Conservation (phyloP, 2,329 filamentous ascomycete species). For the Trichoderma hamatum region DNA sequence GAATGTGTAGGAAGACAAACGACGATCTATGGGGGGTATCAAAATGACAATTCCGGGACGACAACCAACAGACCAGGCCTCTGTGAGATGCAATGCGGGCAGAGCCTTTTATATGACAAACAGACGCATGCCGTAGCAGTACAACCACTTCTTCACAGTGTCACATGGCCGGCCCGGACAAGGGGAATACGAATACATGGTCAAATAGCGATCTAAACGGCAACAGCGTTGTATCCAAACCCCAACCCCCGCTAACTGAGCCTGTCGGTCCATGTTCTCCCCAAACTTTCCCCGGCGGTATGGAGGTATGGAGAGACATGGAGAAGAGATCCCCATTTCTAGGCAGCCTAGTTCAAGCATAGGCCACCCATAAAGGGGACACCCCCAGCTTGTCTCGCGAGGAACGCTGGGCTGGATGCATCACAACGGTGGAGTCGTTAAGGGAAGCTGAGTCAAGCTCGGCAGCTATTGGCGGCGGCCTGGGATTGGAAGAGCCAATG, state of each 20-base stretch:
- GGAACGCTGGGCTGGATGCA: slow-evolving; percentile 2
- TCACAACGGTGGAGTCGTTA: slow-evolving; percentile 12
- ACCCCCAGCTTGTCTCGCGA: not conserved
- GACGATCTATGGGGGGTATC: not conserved
- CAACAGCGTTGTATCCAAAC: slow-evolving; percentile 12
- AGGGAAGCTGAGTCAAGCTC: slow-evolving; percentile 13
- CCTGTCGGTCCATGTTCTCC: slow-evolving; percentile 6
- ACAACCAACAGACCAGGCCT: not conserved
- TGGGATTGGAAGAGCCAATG: slow-evolving; percentile 2
- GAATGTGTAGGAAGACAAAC: not conserved
- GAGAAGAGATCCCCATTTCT: slow-evolving; percentile 24
- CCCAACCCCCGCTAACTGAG: slow-evolving; percentile 6
- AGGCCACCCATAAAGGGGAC: slow-evolving; percentile 4
- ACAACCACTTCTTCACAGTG: not conserved
- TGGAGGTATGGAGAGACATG: slow-evolving; percentile 13
- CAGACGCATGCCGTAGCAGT: not conserved
- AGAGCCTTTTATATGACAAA: slow-evolving; percentile 2
- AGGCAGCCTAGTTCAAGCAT: slow-evolving; percentile 15
- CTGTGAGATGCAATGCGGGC: not conserved
- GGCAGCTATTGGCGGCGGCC: not conserved
- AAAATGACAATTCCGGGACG: not conserved
- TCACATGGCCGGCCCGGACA: slow-evolving; percentile 19
- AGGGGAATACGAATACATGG: not conserved
- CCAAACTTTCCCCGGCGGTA: slow-evolving; percentile 23
- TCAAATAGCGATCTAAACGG: not conserved